Base-by-base conservation (phyloP, 805 yeast genomes). In the Jamesozyma gamospora region DNA sequence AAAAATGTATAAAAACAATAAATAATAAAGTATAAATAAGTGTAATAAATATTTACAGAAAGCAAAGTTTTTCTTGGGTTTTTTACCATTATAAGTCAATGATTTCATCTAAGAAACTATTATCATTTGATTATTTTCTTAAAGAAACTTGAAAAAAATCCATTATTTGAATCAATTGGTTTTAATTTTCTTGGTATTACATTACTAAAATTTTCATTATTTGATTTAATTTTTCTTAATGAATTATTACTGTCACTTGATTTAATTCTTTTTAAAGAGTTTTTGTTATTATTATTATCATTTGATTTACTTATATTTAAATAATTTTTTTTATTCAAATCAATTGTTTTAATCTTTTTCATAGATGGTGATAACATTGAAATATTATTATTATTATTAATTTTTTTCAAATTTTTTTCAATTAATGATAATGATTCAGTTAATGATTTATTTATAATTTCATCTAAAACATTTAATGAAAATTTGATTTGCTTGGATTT, bases 131-230 rank as follows among this genome's bases (percentile, higher is more conserved):
- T 3, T 29, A 25, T 25, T 34, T 21, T 15, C 28, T 31, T 16
- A 39, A 36, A 4, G n/a, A 42, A n/a, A 7, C 34, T 39, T 15
- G 42, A 36, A 11, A 42, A 36, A 21, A 42, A 39, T 4, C 45
- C 38, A 12, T 33, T 28, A 25, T 21, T 38, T 15, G 34, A 14
- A 14, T 26, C 10, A 5, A 19, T 17, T 6, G 34, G 11, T 4
- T 37, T 27, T 15, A 26, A 24, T n/a, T 21, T 18, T 17, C n/a
- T 37, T 17, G 28, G 35, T 15, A 15, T 28, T 19, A 28, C 8
- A 6, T 21, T 25, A 15, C 18, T 19, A 15, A 17, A 25, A 8
- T 28, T 34, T 26, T 35, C n/a, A 17, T 32, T 34, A 4, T n/a
- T n/a, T n/a, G 39, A 36, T 9, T 42, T 32, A 26, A 17, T 18